phyloP scores from a whole-genome alignment of 805 yeast species.

The Candida multigemmis region DNA sequence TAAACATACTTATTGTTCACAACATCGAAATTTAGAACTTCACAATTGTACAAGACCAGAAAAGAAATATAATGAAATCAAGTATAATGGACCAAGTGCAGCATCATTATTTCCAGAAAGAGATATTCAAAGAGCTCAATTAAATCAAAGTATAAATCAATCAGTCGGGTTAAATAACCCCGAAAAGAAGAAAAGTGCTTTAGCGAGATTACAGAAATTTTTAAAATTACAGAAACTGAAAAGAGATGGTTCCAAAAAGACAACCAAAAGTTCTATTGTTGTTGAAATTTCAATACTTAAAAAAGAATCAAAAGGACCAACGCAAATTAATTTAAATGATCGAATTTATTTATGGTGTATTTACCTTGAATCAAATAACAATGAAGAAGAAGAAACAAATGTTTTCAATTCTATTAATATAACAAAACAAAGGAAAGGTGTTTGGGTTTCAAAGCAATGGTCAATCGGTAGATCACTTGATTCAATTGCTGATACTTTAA shows the following conservation, averaged over 20 bases:
- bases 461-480: slow-evolving; percentile 53
- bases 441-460: slow-evolving; percentile 48
- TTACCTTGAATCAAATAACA: slow-evolving; percentile 18
- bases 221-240: slow-evolving; percentile 13
- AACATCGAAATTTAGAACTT: slow-evolving; percentile 32
- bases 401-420: slow-evolving; percentile 12
- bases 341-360: slow-evolving; percentile 42
- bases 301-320: slow-evolving; percentile 44
- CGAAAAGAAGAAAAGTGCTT: slow-evolving; percentile 12
- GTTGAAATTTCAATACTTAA: slow-evolving; percentile 28
- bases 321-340: slow-evolving; percentile 31
- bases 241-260: slow-evolving; percentile 1
- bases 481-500: slow-evolving; percentile 37
- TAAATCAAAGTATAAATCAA: slow-evolving; percentile 29
- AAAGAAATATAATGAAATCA: slow-evolving; percentile 7
- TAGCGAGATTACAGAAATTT: slow-evolving; percentile 17
- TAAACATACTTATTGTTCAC: slow-evolving; percentile 36
- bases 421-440: slow-evolving; percentile 18
- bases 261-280: slow-evolving; percentile 4
- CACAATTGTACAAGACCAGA: slow-evolving; percentile 21
- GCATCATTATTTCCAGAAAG: slow-evolving; percentile 45
- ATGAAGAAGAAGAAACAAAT: slow-evolving; percentile 12
- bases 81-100: slow-evolving; percentile 16
- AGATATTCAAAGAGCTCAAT: too few relatives aligned
- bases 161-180: slow-evolving; percentile 7